Percentiles rank a stretch among this genome's conserved stretches.
phyloP scores from a whole-genome alignment of 1,139 yeast species.

The Torulaspora pretoriensis region DNA sequence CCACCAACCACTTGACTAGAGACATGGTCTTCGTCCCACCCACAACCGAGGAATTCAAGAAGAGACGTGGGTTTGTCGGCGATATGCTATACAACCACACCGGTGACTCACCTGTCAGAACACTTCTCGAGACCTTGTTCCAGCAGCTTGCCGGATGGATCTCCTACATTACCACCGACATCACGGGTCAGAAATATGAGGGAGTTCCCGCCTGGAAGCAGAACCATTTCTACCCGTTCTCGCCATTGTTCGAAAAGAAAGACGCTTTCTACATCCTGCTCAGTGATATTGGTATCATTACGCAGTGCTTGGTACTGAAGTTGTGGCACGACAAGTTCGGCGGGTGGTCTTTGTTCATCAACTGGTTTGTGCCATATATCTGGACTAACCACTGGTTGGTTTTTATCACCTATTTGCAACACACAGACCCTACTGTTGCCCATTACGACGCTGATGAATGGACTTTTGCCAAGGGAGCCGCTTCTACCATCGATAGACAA shows the following conservation, averaged over 20 bases:
- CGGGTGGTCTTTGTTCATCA: conserved; percentile 55
- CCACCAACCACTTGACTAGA: conserved; percentile 74
- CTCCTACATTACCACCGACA: conserved; percentile 61
- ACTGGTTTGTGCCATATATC: conserved; percentile 74
- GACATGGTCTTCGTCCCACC: conserved; percentile 83
- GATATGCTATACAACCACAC: conserved; percentile 51
- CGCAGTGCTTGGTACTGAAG: conserved; percentile 53
- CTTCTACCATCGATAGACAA: conserved; percentile 80
- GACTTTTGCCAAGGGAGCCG: conserved; percentile 88
- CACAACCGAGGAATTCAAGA: conserved; percentile 53
- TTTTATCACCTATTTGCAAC: conserved; percentile 79
- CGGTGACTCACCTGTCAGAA: conserved; percentile 70
- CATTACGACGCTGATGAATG: conserved; percentile 72
- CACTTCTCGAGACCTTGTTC: conserved; percentile 50
- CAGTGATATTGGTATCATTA: conserved; percentile 66
- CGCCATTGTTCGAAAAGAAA: conserved; percentile 67
- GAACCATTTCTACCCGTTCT: conserved; percentile 66
- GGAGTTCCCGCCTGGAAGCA: conserved; percentile 48
- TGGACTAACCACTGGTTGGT: conserved; percentile 90
- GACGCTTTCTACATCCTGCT: conserved; percentile 67
- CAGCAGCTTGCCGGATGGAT: conserved; percentile 81
- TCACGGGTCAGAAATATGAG: conserved; percentile 68
- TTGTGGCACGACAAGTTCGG: conserved; percentile 64
- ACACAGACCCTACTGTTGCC: conserved; percentile 75
- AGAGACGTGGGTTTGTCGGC: conserved; percentile 38